Base-by-base conservation (phyloP, 495 filamentous ascomycete species). In the Lasiosphaeria miniovina region DNA sequence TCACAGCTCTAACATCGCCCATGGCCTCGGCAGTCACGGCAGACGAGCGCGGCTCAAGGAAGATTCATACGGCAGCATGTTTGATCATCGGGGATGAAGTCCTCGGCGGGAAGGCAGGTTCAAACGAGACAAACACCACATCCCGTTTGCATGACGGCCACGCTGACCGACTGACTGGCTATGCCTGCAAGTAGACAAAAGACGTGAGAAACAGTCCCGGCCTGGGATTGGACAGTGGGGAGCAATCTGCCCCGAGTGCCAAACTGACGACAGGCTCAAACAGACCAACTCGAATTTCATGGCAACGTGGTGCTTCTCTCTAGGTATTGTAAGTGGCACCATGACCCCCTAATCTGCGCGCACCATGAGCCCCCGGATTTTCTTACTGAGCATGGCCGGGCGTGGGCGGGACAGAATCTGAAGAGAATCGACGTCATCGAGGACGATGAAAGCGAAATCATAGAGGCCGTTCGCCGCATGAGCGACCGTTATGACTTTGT, bases 71-170 rank as follows among this genome's bases (percentile, higher is more conserved):
- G 52, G 94, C 94, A 35, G 94, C 90, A 59, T 96, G 91, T 69
- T 76, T 98, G 50, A 91, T 98, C 62, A 98, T 98, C 64, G 94
- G 94, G 24, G 93, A 98, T 74, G 94, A 98, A 69, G 90, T 98
- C 4, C 81, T 98, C 3, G 91, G 90, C n/a, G 94, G 94, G 61
- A 98, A 98, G 88, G 93, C 90, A 68, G 49, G 76, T 68, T 33
- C 2, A 33, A 8, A 46, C 33, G 32, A 54, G 7, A 15, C 4
- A 7, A 24, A 24, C 24, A 24, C 24, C 24, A 24, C 24, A 24
- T 24, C 24, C 24, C 24, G 2, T 24, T 24, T 24, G 24, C 24
- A 24, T 24, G 24, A 24, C 24, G 24, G 24, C 24, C 24, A 24
- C 24, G 24, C 24, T 33, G 36, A 11, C 3, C 38, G 14, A 24